Percentiles rank a stretch among this genome's conserved stretches.
Evolutionary conservation across 2,329 filamentous ascomycete species (phyloP).

Genomic region (Aureobasidium sp.): DNA sequence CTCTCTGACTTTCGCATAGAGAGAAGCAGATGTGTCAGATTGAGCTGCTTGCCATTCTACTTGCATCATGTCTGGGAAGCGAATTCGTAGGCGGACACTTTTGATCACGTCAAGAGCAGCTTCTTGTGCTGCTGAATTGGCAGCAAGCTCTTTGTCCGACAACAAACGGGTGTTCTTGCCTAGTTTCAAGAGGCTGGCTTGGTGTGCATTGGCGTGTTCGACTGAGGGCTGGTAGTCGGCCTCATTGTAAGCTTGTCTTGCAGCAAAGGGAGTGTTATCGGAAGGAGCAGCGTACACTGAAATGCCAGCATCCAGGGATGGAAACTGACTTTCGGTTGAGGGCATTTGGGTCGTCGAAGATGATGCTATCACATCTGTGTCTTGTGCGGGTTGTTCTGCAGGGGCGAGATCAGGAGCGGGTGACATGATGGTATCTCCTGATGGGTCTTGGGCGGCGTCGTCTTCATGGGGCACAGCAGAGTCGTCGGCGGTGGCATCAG

Average conservation of each 20-base stretch:
- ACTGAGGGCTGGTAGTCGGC: slow-evolving; percentile 70
- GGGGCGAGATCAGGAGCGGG: slow-evolving; percentile 20
- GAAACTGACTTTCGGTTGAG: slow-evolving; percentile 14
- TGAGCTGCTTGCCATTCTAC: slow-evolving; percentile 65
- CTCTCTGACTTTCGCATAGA: slow-evolving; percentile 68
- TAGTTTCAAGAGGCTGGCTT: slow-evolving; percentile 55
- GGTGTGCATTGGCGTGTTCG: slow-evolving; percentile 68
- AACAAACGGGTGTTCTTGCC: slow-evolving; percentile 69
- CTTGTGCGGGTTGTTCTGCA: slow-evolving; percentile 18
- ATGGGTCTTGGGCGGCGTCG: slow-evolving; percentile 23
- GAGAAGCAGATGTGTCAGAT: slow-evolving; percentile 58
- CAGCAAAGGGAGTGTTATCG: slow-evolving; percentile 67
- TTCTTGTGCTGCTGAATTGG: slow-evolving; percentile 58
- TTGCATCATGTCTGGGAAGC: slow-evolving; percentile 80
- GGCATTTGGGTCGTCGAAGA: slow-evolving; percentile 22
- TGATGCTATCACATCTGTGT: slow-evolving; percentile 25
- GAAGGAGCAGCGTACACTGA: slow-evolving; percentile 68
- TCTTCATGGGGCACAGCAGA: slow-evolving; percentile 21
- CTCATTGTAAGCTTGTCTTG: slow-evolving; percentile 58
- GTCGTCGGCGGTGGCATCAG: slow-evolving; percentile 23
- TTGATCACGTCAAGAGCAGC: slow-evolving; percentile 60
- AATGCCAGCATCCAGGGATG: slow-evolving; percentile 20
- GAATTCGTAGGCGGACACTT: slow-evolving; percentile 67
- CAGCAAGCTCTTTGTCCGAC: slow-evolving; percentile 74
- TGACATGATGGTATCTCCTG: slow-evolving; percentile 23